A percentile compares a stretch with the other conserved stretches of the same genome.
phyloP scores from a whole-genome alignment of 1,284 basidiomycete genomes.

The Ceratobasidium theobromae region DNA sequence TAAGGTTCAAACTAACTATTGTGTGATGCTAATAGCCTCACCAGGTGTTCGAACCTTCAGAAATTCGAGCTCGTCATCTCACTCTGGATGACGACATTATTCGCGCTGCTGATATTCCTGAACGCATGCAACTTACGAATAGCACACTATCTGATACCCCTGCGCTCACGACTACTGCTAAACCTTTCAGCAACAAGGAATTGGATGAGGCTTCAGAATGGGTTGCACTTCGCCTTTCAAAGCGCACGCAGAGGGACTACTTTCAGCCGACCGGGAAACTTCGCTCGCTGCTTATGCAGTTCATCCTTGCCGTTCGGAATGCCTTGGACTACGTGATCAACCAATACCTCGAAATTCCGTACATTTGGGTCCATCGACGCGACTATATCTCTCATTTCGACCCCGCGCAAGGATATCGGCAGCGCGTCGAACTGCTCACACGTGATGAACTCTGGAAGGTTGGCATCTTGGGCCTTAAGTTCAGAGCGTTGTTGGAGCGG shows the following conservation, averaged over 20 bases:
- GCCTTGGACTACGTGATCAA: constrained; percentile 85
- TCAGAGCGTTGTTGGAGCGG: constrained; percentile 78
- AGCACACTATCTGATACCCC: constrained; percentile 74
- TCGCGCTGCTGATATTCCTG: constrained; percentile 87
- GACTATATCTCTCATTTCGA: constrained; percentile 86
- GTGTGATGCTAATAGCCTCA: constrained; percentile 16
- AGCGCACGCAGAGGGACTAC: constrained; percentile 73
- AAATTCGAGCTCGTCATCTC: constrained; percentile 88
- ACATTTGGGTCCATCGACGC: constrained; percentile 90
- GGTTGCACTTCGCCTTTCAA: constrained; percentile 85
- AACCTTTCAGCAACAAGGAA: constrained; percentile 60
- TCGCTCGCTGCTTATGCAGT: constrained; percentile 62
- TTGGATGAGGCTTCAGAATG: constrained; percentile 83
- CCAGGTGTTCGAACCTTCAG: constrained; percentile 96
- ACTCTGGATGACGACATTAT: constrained; percentile 96
- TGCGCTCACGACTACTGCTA: constrained; percentile 63
- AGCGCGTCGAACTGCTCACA: constrained; percentile 66
- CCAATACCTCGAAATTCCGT: constrained; percentile 88
- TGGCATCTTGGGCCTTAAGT: constrained; percentile 81
- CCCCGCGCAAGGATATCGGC: constrained; percentile 38
- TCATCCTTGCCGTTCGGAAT: constrained; percentile 78
- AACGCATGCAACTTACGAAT: constrained; percentile 94
- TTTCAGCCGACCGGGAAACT: constrained; percentile 63
- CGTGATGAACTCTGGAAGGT: constrained; percentile 87
- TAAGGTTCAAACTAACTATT: constrained; percentile 3